Evolutionary conservation across 2,329 filamentous ascomycete species (phyloP).

Genomic region (Fusarium lyarnte): DNA sequence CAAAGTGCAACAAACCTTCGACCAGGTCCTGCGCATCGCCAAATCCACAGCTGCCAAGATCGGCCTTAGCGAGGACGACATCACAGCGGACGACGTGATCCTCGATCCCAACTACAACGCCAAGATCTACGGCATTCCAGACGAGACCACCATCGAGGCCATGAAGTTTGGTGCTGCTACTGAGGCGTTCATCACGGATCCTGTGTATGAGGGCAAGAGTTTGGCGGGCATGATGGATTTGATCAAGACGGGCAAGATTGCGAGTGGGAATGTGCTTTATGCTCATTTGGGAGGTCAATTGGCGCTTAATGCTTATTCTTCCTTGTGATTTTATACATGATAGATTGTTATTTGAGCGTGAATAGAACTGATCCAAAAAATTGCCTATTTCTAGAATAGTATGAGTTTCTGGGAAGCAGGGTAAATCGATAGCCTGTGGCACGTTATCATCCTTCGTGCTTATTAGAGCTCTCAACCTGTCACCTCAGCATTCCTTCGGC

Average conservation of each 20-base stretch:
- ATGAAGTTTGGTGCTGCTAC: slow-evolving; percentile 74
- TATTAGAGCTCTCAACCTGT: neutral
- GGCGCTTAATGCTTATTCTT: slow-evolving; percentile 73
- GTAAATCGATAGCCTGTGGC: neutral
- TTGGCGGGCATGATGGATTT: slow-evolving; percentile 77
- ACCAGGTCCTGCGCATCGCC: slow-evolving; percentile 74
- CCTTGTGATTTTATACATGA: slow-evolving; percentile 14
- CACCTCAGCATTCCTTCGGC: neutral
- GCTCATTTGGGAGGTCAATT: slow-evolving; percentile 77
- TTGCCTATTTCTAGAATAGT: neutral
- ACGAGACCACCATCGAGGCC: slow-evolving; percentile 71
- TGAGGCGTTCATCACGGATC: slow-evolving; percentile 79
- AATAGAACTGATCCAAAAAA: neutral
- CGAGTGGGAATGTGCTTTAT: slow-evolving; percentile 73
- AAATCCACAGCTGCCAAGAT: slow-evolving; percentile 70
- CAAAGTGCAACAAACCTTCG: slow-evolving; percentile 63
- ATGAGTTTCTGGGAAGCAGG: neutral
- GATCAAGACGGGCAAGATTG: slow-evolving; percentile 70
- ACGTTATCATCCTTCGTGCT: neutral
- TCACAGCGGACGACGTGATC: slow-evolving; percentile 69
- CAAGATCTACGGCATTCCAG: slow-evolving; percentile 73
- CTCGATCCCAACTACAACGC: slow-evolving; percentile 72
- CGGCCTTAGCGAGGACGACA: slow-evolving; percentile 66
- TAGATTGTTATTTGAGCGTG: slow-evolving; percentile 2
- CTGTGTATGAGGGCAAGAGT: slow-evolving; percentile 81